Base-by-base conservation (phyloP, 352 stramenopile genomes). In the Globisporangium paroecandrum region DNA sequence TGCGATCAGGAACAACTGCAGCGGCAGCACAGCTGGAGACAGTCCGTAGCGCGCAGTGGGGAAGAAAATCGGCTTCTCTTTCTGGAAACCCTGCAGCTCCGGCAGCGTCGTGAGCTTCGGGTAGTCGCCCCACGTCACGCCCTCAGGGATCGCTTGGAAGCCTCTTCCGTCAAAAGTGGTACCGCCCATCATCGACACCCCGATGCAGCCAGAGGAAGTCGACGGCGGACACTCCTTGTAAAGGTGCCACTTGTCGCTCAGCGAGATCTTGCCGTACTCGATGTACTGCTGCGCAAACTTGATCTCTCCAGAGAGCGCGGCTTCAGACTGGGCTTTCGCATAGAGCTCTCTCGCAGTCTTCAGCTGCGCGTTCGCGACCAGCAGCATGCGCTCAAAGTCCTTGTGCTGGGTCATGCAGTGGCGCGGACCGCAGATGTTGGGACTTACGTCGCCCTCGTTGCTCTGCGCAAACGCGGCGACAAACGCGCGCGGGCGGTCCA, bases 371-470 rank as follows among this genome's bases (percentile, higher is more conserved):
- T 89, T 88, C 3, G 81, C 87, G 10, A 95, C 85, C 12, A 85
- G 75, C n/a, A 90, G 68, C 87, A 95, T 93, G 10, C 82, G 79
- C 65, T 91, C 82, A 69, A 91, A 89, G 63, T 95, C 87, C 57
- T 91, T 79, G 64, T 93, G 76, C 65, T 95, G 75, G 5, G 81
- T 93, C 20, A 73, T 75, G 49, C 75, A 70, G 47, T 87, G 79
- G 27, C 87, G 83, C 1, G 87, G 87, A 1, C 87, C 87, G 61
- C 83, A 89, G 62, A 97, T 96, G 70, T 98, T 98, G 0, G 94
- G 94, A 49, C 89, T 97, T 64, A 98, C 94, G 68, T 98, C 94
- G 49, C 92, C 94, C 71, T 98, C 87, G 59, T 98, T 98, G 62
- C 91, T 97, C 65, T 96, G 94, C 8, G 91, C 92, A 71, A 98